Conservation (phyloP, 495 filamentous ascomycete species). For the Lichenothelia convexa region DNA sequence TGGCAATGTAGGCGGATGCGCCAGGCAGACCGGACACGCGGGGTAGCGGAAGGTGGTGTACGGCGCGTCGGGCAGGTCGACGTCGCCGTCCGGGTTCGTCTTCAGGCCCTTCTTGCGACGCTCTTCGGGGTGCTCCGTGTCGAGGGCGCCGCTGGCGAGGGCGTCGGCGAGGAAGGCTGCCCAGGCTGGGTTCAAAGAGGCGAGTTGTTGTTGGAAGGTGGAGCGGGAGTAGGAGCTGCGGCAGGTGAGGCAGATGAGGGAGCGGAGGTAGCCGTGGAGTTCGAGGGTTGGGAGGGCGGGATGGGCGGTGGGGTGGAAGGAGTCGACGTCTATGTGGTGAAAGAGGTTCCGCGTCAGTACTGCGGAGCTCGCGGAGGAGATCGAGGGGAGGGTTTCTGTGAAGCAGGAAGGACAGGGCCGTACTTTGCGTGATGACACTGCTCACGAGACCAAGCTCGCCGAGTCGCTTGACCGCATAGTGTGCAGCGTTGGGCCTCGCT, state of each 20-base stretch:
- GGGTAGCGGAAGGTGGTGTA: slow-evolving; percentile 87
- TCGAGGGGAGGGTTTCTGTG: neutral
- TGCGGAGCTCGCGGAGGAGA: neutral
- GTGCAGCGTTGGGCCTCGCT: slow-evolving; percentile 62
- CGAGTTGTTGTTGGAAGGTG: slow-evolving; percentile 57
- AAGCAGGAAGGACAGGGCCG: slow-evolving; percentile 1
- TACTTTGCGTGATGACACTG: slow-evolving; percentile 72
- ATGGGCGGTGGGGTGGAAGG: slow-evolving; percentile 67
- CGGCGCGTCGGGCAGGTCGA: slow-evolving; percentile 71
- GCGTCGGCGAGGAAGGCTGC: slow-evolving; percentile 53
- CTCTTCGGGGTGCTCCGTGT: slow-evolving; percentile 58
- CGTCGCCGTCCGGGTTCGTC: slow-evolving; percentile 87
- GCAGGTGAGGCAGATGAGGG: slow-evolving; percentile 62
- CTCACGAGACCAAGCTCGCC: slow-evolving; percentile 51
- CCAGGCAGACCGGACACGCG: slow-evolving; percentile 64
- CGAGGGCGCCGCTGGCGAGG: slow-evolving; percentile 51
- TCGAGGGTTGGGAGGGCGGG: slow-evolving; percentile 60
- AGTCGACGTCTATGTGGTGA: slow-evolving; percentile 54
- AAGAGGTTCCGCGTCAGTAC: neutral
- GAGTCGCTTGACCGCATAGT: slow-evolving; percentile 55
- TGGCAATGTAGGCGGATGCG: slow-evolving; percentile 37
- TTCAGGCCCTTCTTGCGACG: slow-evolving; percentile 49
- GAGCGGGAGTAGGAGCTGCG: slow-evolving; percentile 30
- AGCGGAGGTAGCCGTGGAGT: slow-evolving; percentile 75
- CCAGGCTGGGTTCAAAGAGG: slow-evolving; percentile 74